Conservation (phyloP, 176 grass and related monocot genomes). For the Triticum aestivum region DNA sequence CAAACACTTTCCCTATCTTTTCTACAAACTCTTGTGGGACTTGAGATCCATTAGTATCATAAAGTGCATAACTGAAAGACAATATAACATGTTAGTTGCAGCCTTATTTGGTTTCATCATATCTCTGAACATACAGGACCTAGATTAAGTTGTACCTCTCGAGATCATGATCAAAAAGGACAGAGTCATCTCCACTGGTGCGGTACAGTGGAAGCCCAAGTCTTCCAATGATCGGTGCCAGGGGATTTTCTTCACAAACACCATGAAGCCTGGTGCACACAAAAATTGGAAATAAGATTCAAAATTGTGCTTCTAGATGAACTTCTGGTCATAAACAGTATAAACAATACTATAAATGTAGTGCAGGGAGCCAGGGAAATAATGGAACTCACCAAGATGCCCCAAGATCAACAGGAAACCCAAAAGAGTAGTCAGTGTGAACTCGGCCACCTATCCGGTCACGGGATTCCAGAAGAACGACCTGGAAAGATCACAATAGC, state of each 20-base stretch:
- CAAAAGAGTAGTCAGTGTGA: conserved; percentile 93
- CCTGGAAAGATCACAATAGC: conserved; percentile 47
- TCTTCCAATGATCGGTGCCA: conserved; percentile 89
- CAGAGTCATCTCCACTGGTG: conserved; percentile 92
- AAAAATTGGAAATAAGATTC: conserved; percentile 20
- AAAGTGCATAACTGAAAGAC: conserved; percentile 81
- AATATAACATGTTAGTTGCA: conserved; percentile 27
- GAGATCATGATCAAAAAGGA: conserved; percentile 94
- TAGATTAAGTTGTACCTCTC: conserved; percentile 62
- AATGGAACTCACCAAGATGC: conserved; percentile 81
- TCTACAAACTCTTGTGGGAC: conserved; percentile 85
- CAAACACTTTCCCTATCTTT: conserved; percentile 84
- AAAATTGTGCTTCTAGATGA: background rate
- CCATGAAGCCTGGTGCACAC: conserved; percentile 77
- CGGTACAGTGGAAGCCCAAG: conserved; percentile 92
- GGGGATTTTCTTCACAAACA: conserved; percentile 94
- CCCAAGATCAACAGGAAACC: conserved; percentile 94
- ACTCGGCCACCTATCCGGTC: conserved; percentile 94
- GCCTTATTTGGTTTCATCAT: background rate
- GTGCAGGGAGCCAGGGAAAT: conserved; percentile 18
- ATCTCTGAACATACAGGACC: conserved; percentile 3
- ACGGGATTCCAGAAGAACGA: conserved; percentile 90
- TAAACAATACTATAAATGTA: background rate
- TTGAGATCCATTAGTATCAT: conserved; percentile 74
- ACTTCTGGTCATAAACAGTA: background rate